Base-by-base conservation (phyloP, 1,139 yeast species). In the Pichia sp. region DNA sequence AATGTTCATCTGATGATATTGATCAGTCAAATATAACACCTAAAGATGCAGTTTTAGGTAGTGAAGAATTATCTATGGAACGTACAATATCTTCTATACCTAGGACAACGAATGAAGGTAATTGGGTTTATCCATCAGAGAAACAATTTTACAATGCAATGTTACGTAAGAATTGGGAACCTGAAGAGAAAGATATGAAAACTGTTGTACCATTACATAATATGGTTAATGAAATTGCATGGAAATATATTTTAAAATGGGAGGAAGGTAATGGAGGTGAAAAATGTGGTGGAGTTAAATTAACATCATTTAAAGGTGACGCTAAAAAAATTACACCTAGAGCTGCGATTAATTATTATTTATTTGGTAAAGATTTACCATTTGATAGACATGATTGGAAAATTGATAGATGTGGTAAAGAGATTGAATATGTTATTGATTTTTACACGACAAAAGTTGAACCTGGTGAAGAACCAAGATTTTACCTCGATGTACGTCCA, bases 351-450 rank as follows among this genome's bases (percentile, higher is more conserved):
- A 78, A 84, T 52, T 65, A 74, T 51, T 56, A 84, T 26, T 56
- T 79, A 45, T 57, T 56, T 46, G 86, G 96, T 0, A 70, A 73
- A 47, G 77, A 77, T 40, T 74, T 73, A 48, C 98, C 98, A 0
- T 91, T 91, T 64, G 98, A 91, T 63, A 74, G 98, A 54, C 98
- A 91, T 59, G 98, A 91, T 63, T 91, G 98, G 98, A 68, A 74
- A 11, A 72, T 91, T n/a, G 80, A 84, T 55, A 68, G 97, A 41
- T 85, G 96, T 61, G 97, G 97, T 2, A 72, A 67, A 14, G 72
- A 74, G 41, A 73, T 91, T 15, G 96, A 88, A 41, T 91, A 91
- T 54, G 96, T 91, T 35, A 89, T 91, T 56, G 98, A 91, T 60
- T 91, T 86, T 59, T 91, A 91, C 61, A 64, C 82, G 12, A 46